Percentiles rank a stretch among this genome's conserved stretches.
Evolutionary conservation across 2,329 filamentous ascomycete genomes (phyloP).

Genomic region (Aspergillus hortae): DNA sequence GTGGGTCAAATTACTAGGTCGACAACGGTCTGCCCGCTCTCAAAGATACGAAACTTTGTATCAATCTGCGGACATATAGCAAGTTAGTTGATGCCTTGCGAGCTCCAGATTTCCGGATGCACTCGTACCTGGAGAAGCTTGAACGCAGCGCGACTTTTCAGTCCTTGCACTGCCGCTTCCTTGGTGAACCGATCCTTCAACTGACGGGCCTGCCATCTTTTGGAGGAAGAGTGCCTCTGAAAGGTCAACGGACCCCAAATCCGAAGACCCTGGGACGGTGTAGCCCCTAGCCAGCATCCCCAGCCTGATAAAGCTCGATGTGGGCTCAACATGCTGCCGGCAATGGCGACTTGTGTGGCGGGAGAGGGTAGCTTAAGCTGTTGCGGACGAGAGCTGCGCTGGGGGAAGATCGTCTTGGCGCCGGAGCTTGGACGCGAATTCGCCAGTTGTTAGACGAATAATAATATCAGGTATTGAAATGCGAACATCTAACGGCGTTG

Average conservation of each 20-base stretch:
- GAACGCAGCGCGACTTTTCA: constrained; percentile 90
- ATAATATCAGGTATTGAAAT: too few species aligned
- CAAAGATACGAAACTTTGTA: constrained; percentile 74
- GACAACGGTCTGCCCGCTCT: constrained; percentile 76
- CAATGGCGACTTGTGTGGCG: too few species aligned
- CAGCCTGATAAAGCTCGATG: background rate
- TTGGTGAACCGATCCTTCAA: constrained; percentile 66
- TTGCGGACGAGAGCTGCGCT: too few species aligned
- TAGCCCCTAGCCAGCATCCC: background rate
- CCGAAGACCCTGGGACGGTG: background rate
- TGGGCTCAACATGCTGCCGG: too few species aligned
- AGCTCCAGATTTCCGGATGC: constrained; percentile 3
- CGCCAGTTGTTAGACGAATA: too few species aligned
- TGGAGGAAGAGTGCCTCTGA: constrained; percentile 55
- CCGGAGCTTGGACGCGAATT: too few species aligned
- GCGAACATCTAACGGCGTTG: too few species aligned
- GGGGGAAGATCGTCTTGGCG: too few species aligned
- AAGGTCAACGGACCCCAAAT: constrained; percentile 22
- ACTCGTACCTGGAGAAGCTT: constrained; percentile 74
- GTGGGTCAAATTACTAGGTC: constrained; percentile 62
- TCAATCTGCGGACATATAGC: constrained; percentile 61
- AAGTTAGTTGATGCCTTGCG: background rate
- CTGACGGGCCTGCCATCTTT: constrained; percentile 80
- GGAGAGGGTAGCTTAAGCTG: too few species aligned
- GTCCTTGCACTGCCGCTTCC: constrained; percentile 70